Conservation (phyloP, 805 yeast genomes). For the Spathaspora hagerdaliae region DNA sequence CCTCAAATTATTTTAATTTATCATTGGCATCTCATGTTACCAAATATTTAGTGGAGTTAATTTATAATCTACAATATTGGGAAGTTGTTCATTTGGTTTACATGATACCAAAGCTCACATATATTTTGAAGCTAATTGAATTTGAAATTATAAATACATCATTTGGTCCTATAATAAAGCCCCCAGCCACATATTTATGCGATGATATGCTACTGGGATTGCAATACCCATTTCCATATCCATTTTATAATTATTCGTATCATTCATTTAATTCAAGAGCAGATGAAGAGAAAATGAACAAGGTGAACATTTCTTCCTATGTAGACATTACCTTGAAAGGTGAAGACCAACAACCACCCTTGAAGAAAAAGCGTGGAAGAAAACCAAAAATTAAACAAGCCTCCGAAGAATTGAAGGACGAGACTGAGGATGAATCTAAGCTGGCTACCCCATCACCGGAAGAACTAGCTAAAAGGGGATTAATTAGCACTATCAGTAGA, state of each 20-base stretch:
- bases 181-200: slow-evolving; percentile 35
- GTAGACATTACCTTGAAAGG: slow-evolving; percentile 29
- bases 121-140: slow-evolving; percentile 28
- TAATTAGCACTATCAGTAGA: background rate
- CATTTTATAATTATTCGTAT: slow-evolving; percentile 42
- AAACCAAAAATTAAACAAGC: slow-evolving; percentile 1
- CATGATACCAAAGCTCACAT: slow-evolving; percentile 27
- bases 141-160: slow-evolving; percentile 34
- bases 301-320: slow-evolving; percentile 30
- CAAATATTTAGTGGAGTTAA: slow-evolving; percentile 33
- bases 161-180: slow-evolving; percentile 35
- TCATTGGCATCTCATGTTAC: slow-evolving; percentile 37
- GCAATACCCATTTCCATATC: slow-evolving; percentile 43
- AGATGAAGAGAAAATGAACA: slow-evolving; percentile 20
- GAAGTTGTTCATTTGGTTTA: slow-evolving; percentile 38
- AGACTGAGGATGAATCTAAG: background rate
- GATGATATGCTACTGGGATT: slow-evolving; percentile 36
- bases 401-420: background rate
- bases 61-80: slow-evolving; percentile 40
- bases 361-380: slow-evolving; percentile 3
- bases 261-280: slow-evolving; percentile 30
- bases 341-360: slow-evolving; percentile 1
- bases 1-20: slow-evolving; percentile 33
- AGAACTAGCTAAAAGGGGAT: background rate
- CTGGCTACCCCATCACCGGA: background rate